Evolutionary conservation across 2,329 filamentous ascomycete species (phyloP).

Genomic region (Rachicladosporium sp.): DNA sequence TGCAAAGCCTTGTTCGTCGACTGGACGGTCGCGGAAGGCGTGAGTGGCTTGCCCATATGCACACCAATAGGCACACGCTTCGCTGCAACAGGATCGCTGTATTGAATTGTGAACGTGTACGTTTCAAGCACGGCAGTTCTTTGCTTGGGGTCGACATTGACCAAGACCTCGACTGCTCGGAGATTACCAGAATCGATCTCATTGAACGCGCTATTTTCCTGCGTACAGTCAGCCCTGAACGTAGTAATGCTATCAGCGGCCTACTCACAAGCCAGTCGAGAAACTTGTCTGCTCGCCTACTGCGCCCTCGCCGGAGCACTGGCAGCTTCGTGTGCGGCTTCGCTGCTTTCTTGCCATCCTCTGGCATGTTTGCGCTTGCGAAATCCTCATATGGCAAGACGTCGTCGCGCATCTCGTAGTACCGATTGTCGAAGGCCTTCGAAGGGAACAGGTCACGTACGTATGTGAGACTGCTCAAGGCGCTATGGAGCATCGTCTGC

Average conservation of each 20-base stretch:
- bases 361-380: constrained; percentile 12
- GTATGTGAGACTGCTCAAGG: constrained; percentile 27
- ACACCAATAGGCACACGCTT: constrained; percentile 1
- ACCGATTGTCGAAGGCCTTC: constrained; percentile 20
- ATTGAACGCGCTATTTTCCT: constrained; percentile 39
- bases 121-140: constrained; percentile 31
- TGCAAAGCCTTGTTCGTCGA: constrained; percentile 33
- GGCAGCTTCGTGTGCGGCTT: constrained; percentile 18
- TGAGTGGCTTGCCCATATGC: constrained; percentile 9
- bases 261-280: constrained; percentile 35
- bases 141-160: constrained; percentile 28
- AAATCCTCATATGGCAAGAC: constrained; percentile 23
- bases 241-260: not conserved
- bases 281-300: constrained; percentile 31
- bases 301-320: constrained; percentile 28
- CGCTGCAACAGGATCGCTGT: constrained; percentile 13
- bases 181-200: constrained; percentile 32
- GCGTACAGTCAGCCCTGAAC: constrained; percentile 13
- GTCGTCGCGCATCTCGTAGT: constrained; percentile 14
- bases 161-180: constrained; percentile 34
- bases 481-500: constrained; percentile 36
- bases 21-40: constrained; percentile 24
- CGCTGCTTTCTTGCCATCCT: constrained; percentile 2
- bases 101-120: constrained; percentile 39
- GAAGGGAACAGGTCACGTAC: constrained; percentile 21